Percentiles rank a stretch among this genome's conserved stretches.
These are phyloP conservation scores for Cicer judaicum DNA, from an alignment of 306 rosid genomes.

Conservation along the genomic window DNA sequence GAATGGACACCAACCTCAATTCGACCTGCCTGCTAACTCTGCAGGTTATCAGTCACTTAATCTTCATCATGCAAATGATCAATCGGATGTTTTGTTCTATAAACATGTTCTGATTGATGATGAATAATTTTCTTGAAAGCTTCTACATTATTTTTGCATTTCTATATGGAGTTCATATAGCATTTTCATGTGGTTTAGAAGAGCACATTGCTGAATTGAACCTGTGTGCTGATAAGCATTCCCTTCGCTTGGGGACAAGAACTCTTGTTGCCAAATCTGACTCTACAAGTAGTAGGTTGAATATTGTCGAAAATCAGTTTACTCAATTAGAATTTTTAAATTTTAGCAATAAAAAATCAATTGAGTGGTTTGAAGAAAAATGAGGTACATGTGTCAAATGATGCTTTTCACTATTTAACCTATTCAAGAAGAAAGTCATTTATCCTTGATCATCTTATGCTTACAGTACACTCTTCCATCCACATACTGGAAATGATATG, in stretches of 20 bases:
- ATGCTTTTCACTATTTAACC: constrained; percentile 43
- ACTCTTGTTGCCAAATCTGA: constrained; percentile 46
- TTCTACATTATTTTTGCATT: constrained; percentile 35
- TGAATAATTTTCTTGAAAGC: constrained; percentile 27
- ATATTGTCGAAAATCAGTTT: constrained; percentile 44
- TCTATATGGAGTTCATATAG: constrained; percentile 36
- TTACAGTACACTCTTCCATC: not conserved
- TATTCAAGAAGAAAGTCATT: no score
- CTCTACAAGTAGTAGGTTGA: constrained; percentile 53
- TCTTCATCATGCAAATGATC: constrained; percentile 6
- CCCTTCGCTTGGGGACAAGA: constrained; percentile 39
- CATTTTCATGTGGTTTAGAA: constrained; percentile 38
- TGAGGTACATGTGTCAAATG: constrained; percentile 37
- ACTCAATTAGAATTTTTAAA: constrained; percentile 43
- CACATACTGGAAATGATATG: not conserved
- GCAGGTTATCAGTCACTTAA: constrained; percentile 39
- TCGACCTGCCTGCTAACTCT: constrained; percentile 46
- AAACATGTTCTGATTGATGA: constrained; percentile 25
- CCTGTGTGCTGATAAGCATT: constrained; percentile 47
- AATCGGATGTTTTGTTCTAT: constrained; percentile 34
- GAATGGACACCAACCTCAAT: constrained; percentile 41
- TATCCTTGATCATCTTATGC: not conserved
- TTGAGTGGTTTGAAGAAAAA: constrained; percentile 43
- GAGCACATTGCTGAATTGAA: constrained; percentile 43
- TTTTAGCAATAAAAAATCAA: constrained; percentile 38